Conservation (phyloP, 257 asterid species). For the Ajuga chamaepitys region DNA sequence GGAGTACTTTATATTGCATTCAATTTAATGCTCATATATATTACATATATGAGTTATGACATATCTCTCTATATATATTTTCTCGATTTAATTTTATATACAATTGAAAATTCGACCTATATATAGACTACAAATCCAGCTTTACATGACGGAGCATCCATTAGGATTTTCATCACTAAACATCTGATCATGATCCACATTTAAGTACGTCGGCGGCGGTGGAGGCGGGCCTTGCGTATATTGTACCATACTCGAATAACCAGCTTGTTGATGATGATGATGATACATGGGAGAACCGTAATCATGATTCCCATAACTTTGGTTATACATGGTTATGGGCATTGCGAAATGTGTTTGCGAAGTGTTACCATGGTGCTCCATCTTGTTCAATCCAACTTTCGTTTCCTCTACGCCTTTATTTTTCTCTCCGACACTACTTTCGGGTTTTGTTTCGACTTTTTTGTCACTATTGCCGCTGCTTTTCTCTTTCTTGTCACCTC, state of each 20-base stretch:
- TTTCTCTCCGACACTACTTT: not conserved
- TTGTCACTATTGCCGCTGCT: conserved; percentile 4
- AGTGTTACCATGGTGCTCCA: conserved; percentile 32
- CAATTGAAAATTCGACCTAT: conserved; percentile 15
- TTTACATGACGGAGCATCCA: conserved; percentile 77
- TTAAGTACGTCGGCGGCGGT: conserved; percentile 28
- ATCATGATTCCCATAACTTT: conserved; percentile 25
- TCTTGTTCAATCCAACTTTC: conserved; percentile 43
- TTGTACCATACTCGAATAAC: conserved; percentile 16
- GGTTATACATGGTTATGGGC: conserved; percentile 22
- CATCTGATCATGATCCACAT: conserved; percentile 24
- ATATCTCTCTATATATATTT: no score
- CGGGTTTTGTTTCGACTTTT: not conserved
- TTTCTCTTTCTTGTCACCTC: conserved; percentile 2
- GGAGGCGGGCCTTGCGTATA: conserved; percentile 44
- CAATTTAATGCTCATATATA: not conserved
- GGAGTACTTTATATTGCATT: no score
- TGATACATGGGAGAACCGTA: conserved; percentile 28
- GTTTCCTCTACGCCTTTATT: not conserved
- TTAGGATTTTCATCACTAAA: conserved; percentile 86
- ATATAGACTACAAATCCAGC: not conserved
- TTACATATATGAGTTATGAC: no score
- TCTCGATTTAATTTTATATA: not conserved
- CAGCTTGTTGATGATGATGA: not conserved
- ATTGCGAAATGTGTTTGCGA: conserved; percentile 39